Evolutionary conservation across 2,329 filamentous ascomycete species (phyloP).

Genomic region (Paraphaeosphaeria minitans): DNA sequence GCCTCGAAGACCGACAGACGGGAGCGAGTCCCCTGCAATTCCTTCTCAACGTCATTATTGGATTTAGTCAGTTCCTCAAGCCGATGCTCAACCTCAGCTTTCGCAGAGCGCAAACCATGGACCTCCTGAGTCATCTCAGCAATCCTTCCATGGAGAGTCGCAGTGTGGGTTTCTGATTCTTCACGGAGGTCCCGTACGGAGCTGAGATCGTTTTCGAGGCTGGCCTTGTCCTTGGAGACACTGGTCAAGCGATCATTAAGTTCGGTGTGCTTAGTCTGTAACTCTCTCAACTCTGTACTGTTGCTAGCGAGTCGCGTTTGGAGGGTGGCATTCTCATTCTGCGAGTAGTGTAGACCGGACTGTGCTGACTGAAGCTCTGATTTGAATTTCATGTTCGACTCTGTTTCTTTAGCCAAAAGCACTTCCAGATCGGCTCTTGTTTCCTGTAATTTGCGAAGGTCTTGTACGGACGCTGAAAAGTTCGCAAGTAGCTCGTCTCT

Average conservation of each 20-base stretch:
- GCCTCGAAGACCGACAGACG: slow-evolving; percentile 16
- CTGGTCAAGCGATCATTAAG: slow-evolving; percentile 17
- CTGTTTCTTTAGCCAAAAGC: slow-evolving; percentile 20
- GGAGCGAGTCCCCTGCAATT: slow-evolving; percentile 16
- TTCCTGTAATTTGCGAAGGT: slow-evolving; percentile 23
- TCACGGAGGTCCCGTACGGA: slow-evolving; percentile 12
- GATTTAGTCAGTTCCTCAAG: slow-evolving; percentile 3
- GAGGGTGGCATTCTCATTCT: slow-evolving; percentile 27
- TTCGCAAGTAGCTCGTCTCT: slow-evolving; percentile 14
- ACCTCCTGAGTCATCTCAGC: slow-evolving; percentile 4
- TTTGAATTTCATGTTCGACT: slow-evolving; percentile 25
- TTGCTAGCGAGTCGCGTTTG: slow-evolving; percentile 20
- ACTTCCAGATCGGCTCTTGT: slow-evolving; percentile 22
- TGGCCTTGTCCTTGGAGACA: slow-evolving; percentile 2
- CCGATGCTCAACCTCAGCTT: slow-evolving; percentile 10
- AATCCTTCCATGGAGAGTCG: slow-evolving; percentile 11
- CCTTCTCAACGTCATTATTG: slow-evolving; percentile 14
- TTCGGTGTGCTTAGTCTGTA: slow-evolving; percentile 21
- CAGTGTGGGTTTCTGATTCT: slow-evolving; percentile 14
- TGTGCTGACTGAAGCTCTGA: slow-evolving; percentile 23
- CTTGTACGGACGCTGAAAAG: slow-evolving; percentile 23
- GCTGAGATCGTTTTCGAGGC: slow-evolving; percentile 15
- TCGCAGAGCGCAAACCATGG: neutral
- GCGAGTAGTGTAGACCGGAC: slow-evolving; percentile 20
- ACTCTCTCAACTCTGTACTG: slow-evolving; percentile 20